Evolutionary conservation across 2,329 filamentous ascomycete genomes (phyloP).

Genomic region (Trichoderma sp.): DNA sequence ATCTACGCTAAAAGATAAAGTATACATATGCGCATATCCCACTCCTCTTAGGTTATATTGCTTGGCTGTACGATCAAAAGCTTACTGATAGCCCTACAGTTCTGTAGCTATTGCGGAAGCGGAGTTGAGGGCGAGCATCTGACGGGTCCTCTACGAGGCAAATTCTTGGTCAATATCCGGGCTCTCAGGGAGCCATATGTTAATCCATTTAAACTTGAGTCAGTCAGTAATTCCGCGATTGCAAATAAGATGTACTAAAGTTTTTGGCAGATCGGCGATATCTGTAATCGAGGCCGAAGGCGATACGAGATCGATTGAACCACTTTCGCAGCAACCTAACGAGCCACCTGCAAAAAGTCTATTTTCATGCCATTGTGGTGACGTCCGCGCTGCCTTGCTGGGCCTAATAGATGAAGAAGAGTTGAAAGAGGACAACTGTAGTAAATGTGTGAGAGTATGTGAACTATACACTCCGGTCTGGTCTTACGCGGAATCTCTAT

Average conservation of each 20-base stretch:
- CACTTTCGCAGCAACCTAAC: not conserved
- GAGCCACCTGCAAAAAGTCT: constrained; percentile 19
- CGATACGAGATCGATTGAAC: not conserved
- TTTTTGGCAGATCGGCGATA: not conserved
- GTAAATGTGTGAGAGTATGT: constrained; percentile 31
- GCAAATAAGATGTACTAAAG: not conserved
- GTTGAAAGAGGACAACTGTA: constrained; percentile 41
- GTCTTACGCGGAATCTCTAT: not conserved
- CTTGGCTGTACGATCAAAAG: not conserved
- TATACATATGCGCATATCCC: not conserved
- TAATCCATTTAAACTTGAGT: constrained; percentile 28
- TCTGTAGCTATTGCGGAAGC: constrained; percentile 30
- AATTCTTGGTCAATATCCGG: constrained; percentile 27
- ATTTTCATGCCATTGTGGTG: constrained; percentile 30
- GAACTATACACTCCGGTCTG: not conserved
- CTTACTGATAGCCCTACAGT: constrained; percentile 22
- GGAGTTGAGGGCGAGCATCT: constrained; percentile 27
- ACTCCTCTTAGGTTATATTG: accelerated
- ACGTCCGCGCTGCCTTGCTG: constrained; percentile 24
- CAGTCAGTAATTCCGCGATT: not conserved
- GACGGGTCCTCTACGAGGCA: constrained; percentile 24
- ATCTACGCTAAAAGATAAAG: constrained; percentile 20
- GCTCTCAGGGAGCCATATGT: constrained; percentile 23
- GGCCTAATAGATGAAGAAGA: constrained; percentile 37
- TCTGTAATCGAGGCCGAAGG: not conserved